phyloP scores from a whole-genome alignment of 2,329 filamentous ascomycete species.

The Raffaelea arxii region DNA sequence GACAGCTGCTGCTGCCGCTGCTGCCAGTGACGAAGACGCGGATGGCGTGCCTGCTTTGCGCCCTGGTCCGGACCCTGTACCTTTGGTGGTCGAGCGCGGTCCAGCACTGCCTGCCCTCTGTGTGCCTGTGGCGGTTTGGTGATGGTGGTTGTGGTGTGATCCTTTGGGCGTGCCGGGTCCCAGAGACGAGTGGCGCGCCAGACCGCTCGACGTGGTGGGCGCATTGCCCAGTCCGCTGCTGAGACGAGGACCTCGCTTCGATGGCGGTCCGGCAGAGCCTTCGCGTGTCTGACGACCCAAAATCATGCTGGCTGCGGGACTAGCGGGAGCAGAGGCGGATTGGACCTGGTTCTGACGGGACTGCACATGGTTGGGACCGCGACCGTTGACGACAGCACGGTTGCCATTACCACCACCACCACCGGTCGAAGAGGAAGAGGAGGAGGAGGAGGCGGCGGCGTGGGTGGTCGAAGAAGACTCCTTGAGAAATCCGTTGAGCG shows the following conservation, averaged over 20 bases:
- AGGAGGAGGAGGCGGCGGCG: background rate
- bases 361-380: slow-evolving; percentile 31
- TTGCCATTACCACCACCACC: background rate
- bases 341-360: slow-evolving; percentile 39
- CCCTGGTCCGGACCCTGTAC: slow-evolving; percentile 24
- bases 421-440: slow-evolving; percentile 12
- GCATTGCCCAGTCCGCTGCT: slow-evolving; percentile 36
- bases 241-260: slow-evolving; percentile 42
- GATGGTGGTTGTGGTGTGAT: too few relatives aligned
- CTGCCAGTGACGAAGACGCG: background rate
- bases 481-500: slow-evolving; percentile 26
- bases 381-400: slow-evolving; percentile 14
- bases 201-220: slow-evolving; percentile 43
- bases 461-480: background rate
- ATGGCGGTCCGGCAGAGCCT: slow-evolving; percentile 47
- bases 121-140: slow-evolving; percentile 16
- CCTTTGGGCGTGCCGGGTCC: slow-evolving; percentile 55
- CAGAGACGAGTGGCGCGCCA: slow-evolving; percentile 53
- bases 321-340: slow-evolving; percentile 48
- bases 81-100: slow-evolving; percentile 42
- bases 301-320: slow-evolving; percentile 51
- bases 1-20: background rate
- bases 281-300: slow-evolving; percentile 47
- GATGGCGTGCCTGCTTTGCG: slow-evolving; percentile 38
- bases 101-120: slow-evolving; percentile 47